phyloP scores from a whole-genome alignment of 441 rosid genomes.

The Pelargonium myrrhifolium region DNA sequence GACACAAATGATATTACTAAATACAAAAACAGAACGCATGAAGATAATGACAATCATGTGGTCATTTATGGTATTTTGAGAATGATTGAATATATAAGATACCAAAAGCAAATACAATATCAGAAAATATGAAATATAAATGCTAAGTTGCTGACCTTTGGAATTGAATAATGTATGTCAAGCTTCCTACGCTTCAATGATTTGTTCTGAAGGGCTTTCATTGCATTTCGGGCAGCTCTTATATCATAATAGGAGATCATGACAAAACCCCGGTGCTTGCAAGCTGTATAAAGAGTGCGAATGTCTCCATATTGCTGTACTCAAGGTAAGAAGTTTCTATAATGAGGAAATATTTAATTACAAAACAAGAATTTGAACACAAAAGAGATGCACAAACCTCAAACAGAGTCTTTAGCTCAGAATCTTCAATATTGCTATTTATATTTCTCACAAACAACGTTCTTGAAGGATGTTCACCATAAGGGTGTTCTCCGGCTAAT shows the following conservation, averaged over 20 bases:
- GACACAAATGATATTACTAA: background rate
- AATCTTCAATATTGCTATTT: conserved; percentile 49
- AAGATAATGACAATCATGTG: conserved; percentile 6
- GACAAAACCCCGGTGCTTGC: conserved; percentile 56
- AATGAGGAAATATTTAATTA: conserved; percentile 5
- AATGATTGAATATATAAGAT: background rate
- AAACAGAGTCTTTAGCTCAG: conserved; percentile 46
- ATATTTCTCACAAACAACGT: conserved; percentile 60
- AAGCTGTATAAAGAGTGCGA: conserved; percentile 40
- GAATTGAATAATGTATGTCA: conserved; percentile 53
- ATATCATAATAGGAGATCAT: conserved; percentile 58
- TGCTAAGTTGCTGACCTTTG: conserved; percentile 30
- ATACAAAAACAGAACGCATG: background rate
- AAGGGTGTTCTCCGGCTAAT: conserved; percentile 37
- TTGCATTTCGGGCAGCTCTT: conserved; percentile 50
- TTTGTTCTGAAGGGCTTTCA: conserved; percentile 44
- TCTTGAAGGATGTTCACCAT: conserved; percentile 47
- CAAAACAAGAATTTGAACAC: conserved; percentile 12
- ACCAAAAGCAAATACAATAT: conserved; percentile 6
- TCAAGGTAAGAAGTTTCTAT: conserved; percentile 15
- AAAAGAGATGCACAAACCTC: conserved; percentile 33
- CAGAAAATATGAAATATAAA: conserved; percentile 8
- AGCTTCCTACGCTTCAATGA: conserved; percentile 40
- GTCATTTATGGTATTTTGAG: conserved; percentile 10
- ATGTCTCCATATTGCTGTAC: conserved; percentile 55